A percentile compares a stretch with the other conserved stretches of the same genome.
phyloP scores from a whole-genome alignment of 495 filamentous ascomycete genomes.

The Podospora sp. region DNA sequence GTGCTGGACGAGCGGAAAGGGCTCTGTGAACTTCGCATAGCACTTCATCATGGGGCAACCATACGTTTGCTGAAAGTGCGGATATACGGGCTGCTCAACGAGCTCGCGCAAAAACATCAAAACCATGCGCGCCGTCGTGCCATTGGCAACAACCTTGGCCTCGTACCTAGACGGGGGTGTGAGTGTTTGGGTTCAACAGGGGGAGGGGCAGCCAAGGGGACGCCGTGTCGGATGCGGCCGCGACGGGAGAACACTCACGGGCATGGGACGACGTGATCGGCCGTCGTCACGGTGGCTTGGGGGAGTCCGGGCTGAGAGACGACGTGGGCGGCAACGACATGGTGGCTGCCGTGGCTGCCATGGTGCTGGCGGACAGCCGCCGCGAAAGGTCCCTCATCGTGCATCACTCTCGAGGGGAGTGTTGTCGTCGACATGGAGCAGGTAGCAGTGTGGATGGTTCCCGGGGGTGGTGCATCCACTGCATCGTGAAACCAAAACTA shows the following conservation, averaged over 20 bases:
- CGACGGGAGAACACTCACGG: conserved; percentile 33
- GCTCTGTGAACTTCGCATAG: conserved; percentile 25
- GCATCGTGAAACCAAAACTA: conserved; percentile 42
- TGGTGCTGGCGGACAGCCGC: conserved; percentile 29
- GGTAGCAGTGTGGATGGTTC: conserved; percentile 35
- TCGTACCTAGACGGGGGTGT: conserved; percentile 34
- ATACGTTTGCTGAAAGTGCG: conserved; percentile 30
- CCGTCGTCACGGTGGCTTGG: conserved; percentile 31
- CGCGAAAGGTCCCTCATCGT: conserved; percentile 34
- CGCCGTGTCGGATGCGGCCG: background rate
- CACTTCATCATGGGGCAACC: conserved; percentile 40
- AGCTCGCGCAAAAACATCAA: conserved; percentile 42
- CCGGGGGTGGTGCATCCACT: conserved; percentile 36
- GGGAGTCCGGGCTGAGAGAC: conserved; percentile 7
- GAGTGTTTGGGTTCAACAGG: conserved; percentile 12
- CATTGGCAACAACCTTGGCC: conserved; percentile 35
- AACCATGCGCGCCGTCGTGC: conserved; percentile 38
- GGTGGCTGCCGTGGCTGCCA: conserved; percentile 21
- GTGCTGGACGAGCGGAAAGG: conserved; percentile 37
- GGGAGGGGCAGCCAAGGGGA: background rate
- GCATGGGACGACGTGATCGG: conserved; percentile 25
- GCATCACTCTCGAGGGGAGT: conserved; percentile 29
- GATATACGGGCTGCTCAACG: conserved; percentile 31
- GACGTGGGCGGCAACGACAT: conserved; percentile 2
- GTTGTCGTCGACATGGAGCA: conserved; percentile 40